Evolutionary conservation across 2,329 filamentous ascomycete genomes (phyloP).

Genomic region (Aspergillus phoenicis): DNA sequence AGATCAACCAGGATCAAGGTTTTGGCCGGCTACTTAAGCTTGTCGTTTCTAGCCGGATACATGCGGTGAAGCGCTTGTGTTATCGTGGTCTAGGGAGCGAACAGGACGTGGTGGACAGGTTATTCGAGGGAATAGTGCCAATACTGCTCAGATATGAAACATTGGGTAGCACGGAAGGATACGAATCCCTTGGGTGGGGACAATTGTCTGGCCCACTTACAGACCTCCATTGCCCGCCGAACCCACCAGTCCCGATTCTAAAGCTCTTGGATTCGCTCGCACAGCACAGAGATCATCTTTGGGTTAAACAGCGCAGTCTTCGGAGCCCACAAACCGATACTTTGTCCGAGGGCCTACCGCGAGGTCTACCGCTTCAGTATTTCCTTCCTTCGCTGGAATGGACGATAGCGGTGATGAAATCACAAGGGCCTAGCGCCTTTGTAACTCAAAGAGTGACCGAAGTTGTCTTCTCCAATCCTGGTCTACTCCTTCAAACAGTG

Average conservation of each 20-base stretch:
- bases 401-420: not conserved
- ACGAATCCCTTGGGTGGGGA: slow-evolving; percentile 7
- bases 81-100: not conserved
- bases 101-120: not conserved
- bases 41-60: not conserved
- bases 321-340: not conserved
- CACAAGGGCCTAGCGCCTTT: not conserved
- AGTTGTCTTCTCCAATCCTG: not conserved
- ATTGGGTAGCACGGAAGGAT: slow-evolving; percentile 5
- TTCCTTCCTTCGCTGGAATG: not conserved
- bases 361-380: not conserved
- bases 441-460: not conserved
- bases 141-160: not conserved
- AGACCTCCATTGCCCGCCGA: not conserved
- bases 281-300: not conserved
- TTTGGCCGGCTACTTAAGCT: not conserved
- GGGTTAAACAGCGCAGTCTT: not conserved
- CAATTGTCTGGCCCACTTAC: not conserved
- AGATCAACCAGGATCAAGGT: not conserved
- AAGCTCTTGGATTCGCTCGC: not conserved
- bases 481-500: not conserved
- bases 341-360: not conserved
- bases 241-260: not conserved
- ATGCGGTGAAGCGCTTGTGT: not conserved
- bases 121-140: not conserved